Evolutionary conservation across 257 asterid species (phyloP).

Genomic region (Jacaranda mimosifolia): DNA sequence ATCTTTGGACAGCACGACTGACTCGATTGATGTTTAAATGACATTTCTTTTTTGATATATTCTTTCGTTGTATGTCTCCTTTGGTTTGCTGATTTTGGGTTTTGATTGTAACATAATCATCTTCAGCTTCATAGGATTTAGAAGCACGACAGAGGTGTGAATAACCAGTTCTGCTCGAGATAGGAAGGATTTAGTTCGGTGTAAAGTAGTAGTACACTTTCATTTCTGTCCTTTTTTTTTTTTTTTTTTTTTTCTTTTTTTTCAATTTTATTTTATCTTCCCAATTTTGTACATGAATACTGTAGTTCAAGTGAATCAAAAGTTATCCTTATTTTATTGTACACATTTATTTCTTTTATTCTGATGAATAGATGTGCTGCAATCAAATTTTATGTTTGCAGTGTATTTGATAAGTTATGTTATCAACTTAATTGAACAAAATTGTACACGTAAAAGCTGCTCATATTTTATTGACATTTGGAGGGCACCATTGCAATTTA

Average conservation of each 20-base stretch:
- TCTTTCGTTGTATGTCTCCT: not conserved
- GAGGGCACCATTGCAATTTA: too few species aligned
- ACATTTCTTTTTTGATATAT: not conserved
- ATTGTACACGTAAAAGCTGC: too few species aligned
- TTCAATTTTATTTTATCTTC: not conserved
- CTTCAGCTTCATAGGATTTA: slow-evolving; percentile 37
- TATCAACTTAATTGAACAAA: too few species aligned
- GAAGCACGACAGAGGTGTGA: not conserved
- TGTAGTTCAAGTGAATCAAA: slow-evolving; percentile 18
- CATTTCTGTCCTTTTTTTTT: not conserved
- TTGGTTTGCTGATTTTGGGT: not conserved
- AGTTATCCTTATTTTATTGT: slow-evolving; percentile 11
- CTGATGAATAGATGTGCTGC: not conserved
- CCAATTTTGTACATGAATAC: slow-evolving; percentile 37
- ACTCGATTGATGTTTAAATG: slow-evolving; percentile 65
- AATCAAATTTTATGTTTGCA: not conserved
- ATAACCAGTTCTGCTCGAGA: slow-evolving; percentile 26
- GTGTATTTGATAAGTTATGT: not conserved
- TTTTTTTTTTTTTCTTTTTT: not conserved
- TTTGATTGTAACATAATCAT: slow-evolving; percentile 45
- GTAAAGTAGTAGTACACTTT: slow-evolving; percentile 19
- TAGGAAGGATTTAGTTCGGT: slow-evolving; percentile 28
- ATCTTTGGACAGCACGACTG: slow-evolving; percentile 74
- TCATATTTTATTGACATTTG: not conserved
- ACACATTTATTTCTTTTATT: not conserved